Conservation (phyloP, 2,329 filamentous ascomycete genomes). For the Talaromyces piceae region DNA sequence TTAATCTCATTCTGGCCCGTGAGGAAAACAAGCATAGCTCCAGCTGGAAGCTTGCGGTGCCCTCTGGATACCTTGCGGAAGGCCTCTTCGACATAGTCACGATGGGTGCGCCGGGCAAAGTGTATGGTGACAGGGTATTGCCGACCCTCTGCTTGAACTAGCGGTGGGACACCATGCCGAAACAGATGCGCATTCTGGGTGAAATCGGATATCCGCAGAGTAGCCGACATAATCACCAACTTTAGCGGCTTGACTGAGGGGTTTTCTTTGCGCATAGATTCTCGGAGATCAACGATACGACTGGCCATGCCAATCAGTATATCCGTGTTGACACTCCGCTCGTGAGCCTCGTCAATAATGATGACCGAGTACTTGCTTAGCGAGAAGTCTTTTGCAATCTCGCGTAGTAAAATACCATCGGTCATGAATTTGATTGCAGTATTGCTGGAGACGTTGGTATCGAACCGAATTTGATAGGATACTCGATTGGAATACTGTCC, state of each 20-base stretch:
- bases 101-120: conserved; percentile 72
- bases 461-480: conserved; percentile 91
- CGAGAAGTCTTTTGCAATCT: conserved; percentile 82
- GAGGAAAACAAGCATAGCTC: conserved; percentile 87
- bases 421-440: conserved; percentile 99
- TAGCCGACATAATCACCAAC: conserved; percentile 96
- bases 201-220: conserved; percentile 82
- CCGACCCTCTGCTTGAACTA: conserved; percentile 83
- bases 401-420: conserved; percentile 86
- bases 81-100: conserved; percentile 85
- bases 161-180: conserved; percentile 62
- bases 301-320: conserved; percentile 97
- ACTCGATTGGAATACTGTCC: conserved; percentile 70
- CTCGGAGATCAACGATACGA: conserved; percentile 76
- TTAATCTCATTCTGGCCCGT: conserved; percentile 91
- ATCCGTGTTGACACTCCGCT: conserved; percentile 94
- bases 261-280: conserved; percentile 66
- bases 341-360: conserved; percentile 93
- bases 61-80: conserved; percentile 81
- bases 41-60: conserved; percentile 81
- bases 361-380: conserved; percentile 87
- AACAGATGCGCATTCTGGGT: conserved; percentile 79
- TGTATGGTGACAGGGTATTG: conserved; percentile 87
- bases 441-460: conserved; percentile 68
- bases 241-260: conserved; percentile 70